Evolutionary conservation across 73 alveolate genomes (phyloP), one percentile per base, ranked within the genome.

Genomic region (Tetrahymena thermophila): DNA sequence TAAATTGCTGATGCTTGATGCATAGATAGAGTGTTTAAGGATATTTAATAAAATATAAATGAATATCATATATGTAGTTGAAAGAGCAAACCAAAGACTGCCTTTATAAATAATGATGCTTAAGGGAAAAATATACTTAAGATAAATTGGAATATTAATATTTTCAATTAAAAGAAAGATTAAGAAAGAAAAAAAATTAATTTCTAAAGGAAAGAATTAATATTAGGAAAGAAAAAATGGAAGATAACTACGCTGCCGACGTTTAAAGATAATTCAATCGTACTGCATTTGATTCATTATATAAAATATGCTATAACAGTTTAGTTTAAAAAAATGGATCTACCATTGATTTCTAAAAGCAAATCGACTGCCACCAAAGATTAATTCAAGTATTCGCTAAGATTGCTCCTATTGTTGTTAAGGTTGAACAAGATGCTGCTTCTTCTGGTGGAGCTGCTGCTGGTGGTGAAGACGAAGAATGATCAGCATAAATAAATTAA

Each of bases 171-270:
- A 71, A 71, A 71, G 89, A 71, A 71, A 71, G 89, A 71, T 71
- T 71, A 71, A 71, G 89, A 71, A 71, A 71, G 37, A 71, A 71
- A 71, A 28, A 71, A 71, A 71, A 28, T 71, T 28, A 31, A 71
- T n/a, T 71, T 71, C 89, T 71, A 71, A 71, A 71, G 89, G 37
- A 71, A 71, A 71, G 35, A 71, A 71, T 71, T 71, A 71, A 71
- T 25, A 71, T 71, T 71, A 71, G 89, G 89, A 8, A 71, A 71
- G 89, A 71, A 71, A 71, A 71, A 71, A 71, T 71, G 89, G 89
- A 71, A 71, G 89, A 71, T 71, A 71, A 71, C 89, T 71, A 71
- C 89, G 89, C 89, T 71, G 89, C 89, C 37, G 89, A 71, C 35
- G 89, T 71, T 71, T 71, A 71, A 71, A 71, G 89, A 71, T 71